phyloP scores from a whole-genome alignment of 176 grass and related monocot species.

The Zoysia pacifica region DNA sequence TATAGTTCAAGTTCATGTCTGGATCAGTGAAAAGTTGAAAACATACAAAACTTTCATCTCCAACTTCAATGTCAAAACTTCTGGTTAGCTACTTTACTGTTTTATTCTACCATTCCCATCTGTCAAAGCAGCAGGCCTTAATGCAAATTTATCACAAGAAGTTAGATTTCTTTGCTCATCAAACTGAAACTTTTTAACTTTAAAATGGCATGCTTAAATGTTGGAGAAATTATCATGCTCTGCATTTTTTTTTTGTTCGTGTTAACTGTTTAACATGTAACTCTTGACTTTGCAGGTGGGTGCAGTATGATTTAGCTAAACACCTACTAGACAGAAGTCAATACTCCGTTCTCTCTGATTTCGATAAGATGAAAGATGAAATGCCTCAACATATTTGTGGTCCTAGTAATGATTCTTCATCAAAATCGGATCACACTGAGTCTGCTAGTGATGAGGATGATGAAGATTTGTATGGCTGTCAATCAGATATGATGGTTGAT shows the following conservation, averaged over 20 bases:
- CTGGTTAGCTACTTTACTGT: conserved; percentile 4
- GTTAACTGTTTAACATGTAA: conserved; percentile 22
- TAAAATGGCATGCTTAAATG: conserved; percentile 2
- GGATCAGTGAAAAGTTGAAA: background rate
- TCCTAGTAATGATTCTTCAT: conserved; percentile 28
- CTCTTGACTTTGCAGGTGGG: conserved; percentile 75
- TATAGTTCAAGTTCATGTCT: too few relatives aligned
- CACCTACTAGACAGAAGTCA: conserved; percentile 71
- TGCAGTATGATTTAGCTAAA: conserved; percentile 73
- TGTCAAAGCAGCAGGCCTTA: background rate
- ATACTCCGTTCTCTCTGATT: conserved; percentile 83
- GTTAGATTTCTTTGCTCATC: background rate
- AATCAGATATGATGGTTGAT: conserved; percentile 60
- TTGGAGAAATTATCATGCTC: background rate
- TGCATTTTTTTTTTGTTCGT: conserved; percentile 11
- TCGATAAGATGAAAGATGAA: conserved; percentile 49
- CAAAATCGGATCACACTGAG: conserved; percentile 14
- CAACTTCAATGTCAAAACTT: background rate
- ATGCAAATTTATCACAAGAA: background rate
- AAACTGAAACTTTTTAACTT: background rate
- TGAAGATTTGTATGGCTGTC: conserved; percentile 48
- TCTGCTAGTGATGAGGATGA: conserved; percentile 51
- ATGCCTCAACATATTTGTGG: conserved; percentile 19
- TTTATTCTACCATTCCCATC: conserved; percentile 2
- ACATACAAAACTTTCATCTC: background rate